Percentiles rank a stretch among this genome's conserved stretches.
Conservation (phyloP, 1,284 basidiomycete species). For the Fomes fomentarius region DNA sequence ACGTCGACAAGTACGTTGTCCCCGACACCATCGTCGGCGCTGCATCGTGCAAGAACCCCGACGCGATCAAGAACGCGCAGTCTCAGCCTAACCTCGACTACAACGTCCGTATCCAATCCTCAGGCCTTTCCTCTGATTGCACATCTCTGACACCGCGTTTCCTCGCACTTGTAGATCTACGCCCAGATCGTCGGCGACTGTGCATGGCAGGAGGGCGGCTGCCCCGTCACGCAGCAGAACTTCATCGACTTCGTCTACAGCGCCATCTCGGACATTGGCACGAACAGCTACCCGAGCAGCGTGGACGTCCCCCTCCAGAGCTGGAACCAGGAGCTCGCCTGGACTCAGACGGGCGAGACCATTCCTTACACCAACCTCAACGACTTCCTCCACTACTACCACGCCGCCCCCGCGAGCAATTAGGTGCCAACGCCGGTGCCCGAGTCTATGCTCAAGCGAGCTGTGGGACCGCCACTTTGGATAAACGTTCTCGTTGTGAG, state of each 20-base stretch:
- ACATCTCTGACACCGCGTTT: neutral
- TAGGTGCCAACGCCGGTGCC: no score
- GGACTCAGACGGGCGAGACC: neutral
- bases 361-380: constrained; percentile 1
- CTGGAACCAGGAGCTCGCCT: neutral
- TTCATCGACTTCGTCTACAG: constrained; percentile 1
- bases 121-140: no score
- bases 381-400: constrained; percentile 1
- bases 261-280: no score
- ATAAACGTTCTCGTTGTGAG: no score
- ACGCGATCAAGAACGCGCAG: neutral
- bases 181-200: constrained; percentile 1
- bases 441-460: no score
- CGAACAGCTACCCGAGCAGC: no score
- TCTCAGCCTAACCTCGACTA: neutral
- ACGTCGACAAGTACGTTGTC: neutral
- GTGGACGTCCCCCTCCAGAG: neutral
- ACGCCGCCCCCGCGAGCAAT: no score
- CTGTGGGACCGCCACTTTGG: no score
- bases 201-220: neutral
- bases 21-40: neutral
- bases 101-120: neutral
- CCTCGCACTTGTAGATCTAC: neutral
- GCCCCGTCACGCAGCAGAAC: constrained; percentile 1
- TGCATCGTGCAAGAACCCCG: neutral